Evolutionary conservation across 257 asterid species (phyloP).

Genomic region (Nicotiana sylvestris): DNA sequence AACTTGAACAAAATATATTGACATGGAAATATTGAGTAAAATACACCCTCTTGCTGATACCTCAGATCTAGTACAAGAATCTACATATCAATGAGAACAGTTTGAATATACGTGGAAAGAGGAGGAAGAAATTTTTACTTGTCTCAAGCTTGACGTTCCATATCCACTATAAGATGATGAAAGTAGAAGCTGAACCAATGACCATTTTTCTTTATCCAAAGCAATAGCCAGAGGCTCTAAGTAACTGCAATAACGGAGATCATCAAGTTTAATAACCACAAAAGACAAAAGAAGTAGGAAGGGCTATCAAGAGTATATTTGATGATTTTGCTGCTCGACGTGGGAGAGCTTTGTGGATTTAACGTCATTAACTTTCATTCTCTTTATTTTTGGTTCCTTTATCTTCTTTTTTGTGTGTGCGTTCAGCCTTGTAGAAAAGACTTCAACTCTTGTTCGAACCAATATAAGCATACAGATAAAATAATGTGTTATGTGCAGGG

Average conservation of each 20-base stretch:
- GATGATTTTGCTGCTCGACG: background rate
- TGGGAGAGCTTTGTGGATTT: background rate
- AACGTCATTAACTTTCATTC: background rate
- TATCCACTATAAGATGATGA: constrained; percentile 93
- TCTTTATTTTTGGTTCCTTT: background rate
- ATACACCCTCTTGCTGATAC: background rate
- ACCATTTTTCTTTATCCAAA: constrained; percentile 91
- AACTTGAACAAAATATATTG: background rate
- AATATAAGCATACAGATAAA: background rate
- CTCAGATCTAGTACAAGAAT: background rate
- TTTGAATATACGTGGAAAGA: background rate
- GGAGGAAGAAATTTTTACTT: constrained; percentile 40
- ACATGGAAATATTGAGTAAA: background rate
- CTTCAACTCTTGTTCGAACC: background rate
- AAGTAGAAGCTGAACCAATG: constrained; percentile 83
- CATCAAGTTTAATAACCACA: constrained; percentile 20
- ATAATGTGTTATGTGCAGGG: background rate
- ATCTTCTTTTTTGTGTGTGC: background rate
- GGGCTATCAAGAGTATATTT: background rate
- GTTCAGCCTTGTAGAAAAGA: background rate
- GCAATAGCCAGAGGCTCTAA: constrained; percentile 89
- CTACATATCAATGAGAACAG: background rate
- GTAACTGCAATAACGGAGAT: constrained; percentile 50
- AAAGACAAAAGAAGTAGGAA: constrained; percentile 6
- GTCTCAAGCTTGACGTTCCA: constrained; percentile 90